phyloP scores from a whole-genome alignment of 2,329 filamentous ascomycete genomes.

The Calycina herbarum region DNA sequence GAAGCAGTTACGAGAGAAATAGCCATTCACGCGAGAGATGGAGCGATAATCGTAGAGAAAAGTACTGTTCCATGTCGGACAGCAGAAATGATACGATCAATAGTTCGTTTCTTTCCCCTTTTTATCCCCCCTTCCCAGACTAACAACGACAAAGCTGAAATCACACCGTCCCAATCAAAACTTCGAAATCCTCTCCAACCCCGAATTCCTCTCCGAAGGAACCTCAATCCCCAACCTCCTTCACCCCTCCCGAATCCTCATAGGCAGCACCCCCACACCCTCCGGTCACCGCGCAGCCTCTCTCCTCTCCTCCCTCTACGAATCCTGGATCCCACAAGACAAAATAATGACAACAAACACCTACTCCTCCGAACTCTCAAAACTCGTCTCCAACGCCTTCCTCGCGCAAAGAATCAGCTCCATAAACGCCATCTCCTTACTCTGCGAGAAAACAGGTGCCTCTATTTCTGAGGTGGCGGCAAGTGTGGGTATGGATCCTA shows the following conservation, averaged over 20 bases:
- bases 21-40: conserved; percentile 63
- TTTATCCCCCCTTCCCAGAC: not conserved
- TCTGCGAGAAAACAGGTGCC: conserved; percentile 75
- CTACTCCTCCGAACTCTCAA: conserved; percentile 77
- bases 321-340: conserved; percentile 65
- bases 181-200: conserved; percentile 79
- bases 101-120: conserved; percentile 47
- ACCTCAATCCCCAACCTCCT: conserved; percentile 72
- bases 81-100: conserved; percentile 67
- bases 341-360: conserved; percentile 72
- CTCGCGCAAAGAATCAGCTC: conserved; percentile 77
- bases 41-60: conserved; percentile 78
- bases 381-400: conserved; percentile 78
- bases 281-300: conserved; percentile 62
- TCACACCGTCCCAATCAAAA: conserved; percentile 61
- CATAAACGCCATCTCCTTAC: conserved; percentile 78
- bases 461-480: too few relatives aligned
- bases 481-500: conserved; percentile 67
- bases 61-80: conserved; percentile 77
- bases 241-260: conserved; percentile 70
- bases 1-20: conserved; percentile 69
- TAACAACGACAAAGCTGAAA: conserved; percentile 45
- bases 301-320: conserved; percentile 65
- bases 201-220: conserved; percentile 78
- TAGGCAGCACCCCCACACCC: conserved; percentile 65